phyloP scores from a whole-genome alignment of 2,329 filamentous ascomycete species.

The Aspergillus sp. region DNA sequence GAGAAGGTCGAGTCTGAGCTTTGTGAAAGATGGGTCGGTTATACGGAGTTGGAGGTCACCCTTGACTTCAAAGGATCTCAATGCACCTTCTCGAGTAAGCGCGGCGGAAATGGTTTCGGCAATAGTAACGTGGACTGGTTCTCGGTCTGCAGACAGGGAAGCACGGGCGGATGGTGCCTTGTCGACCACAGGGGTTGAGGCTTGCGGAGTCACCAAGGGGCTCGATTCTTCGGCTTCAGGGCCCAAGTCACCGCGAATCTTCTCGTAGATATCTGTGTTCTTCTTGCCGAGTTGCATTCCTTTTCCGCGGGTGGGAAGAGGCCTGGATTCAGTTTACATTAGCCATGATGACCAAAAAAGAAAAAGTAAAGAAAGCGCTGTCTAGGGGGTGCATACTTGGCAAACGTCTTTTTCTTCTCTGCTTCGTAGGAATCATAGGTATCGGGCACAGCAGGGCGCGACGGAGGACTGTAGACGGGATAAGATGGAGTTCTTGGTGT shows the following conservation, averaged over 20 bases:
- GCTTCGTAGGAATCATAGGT: conserved; percentile 93
- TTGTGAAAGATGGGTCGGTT: conserved; percentile 78
- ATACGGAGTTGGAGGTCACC: conserved; percentile 90
- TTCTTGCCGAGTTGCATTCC: conserved; percentile 99
- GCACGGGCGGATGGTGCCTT: conserved; percentile 49
- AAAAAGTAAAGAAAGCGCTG: too few species aligned
- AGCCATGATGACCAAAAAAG: conserved; percentile 1
- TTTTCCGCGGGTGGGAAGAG: conserved; percentile 70
- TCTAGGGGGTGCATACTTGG: conserved; percentile 54
- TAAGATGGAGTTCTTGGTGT: conserved; percentile 73
- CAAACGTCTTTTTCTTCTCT: conserved; percentile 87
- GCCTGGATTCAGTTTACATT: conserved; percentile 43
- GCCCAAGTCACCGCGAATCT: conserved; percentile 86
- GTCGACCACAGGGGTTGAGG: conserved; percentile 48
- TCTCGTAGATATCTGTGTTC: conserved; percentile 94
- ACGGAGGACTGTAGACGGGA: conserved; percentile 78
- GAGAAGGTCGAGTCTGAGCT: conserved; percentile 76
- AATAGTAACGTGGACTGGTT: conserved; percentile 81
- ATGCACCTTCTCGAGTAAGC: conserved; percentile 75
- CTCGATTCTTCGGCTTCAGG: conserved; percentile 67
- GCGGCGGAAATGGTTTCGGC: conserved; percentile 87
- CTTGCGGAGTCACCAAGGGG: conserved; percentile 60
- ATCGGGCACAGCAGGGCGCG: conserved; percentile 65
- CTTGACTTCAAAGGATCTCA: conserved; percentile 82
- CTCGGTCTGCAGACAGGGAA: conserved; percentile 65